Conservation (phyloP, 2,329 filamentous ascomycete species). For the Didymella pomorum region DNA sequence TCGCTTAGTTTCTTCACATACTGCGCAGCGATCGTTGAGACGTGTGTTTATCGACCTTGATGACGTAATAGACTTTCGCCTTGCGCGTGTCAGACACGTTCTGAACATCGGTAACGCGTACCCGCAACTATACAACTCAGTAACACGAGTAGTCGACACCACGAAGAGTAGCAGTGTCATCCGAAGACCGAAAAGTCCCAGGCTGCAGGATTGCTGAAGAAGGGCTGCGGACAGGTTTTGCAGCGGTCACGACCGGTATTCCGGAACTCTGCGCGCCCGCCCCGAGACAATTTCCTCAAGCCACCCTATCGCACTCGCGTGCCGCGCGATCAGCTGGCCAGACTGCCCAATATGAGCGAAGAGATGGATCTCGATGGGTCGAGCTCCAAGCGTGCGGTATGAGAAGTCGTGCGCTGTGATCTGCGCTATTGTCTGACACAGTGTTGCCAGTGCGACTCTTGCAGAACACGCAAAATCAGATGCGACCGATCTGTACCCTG, state of each 20-base stretch:
- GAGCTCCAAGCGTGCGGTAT: constrained; percentile 44
- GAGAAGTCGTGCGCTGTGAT: constrained; percentile 1
- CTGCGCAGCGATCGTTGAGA: not conserved
- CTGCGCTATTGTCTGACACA: not conserved
- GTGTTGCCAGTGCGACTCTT: constrained; percentile 44
- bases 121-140: not conserved
- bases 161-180: not conserved
- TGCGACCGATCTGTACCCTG: constrained; percentile 47
- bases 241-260: not conserved
- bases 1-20: not conserved
- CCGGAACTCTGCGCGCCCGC: constrained; percentile 6
- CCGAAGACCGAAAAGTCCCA: not conserved
- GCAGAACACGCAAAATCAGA: constrained; percentile 47
- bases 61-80: constrained; percentile 12
- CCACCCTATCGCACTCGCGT: constrained; percentile 26
- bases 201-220: not conserved
- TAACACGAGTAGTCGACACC: not conserved
- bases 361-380: constrained; percentile 45
- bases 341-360: constrained; percentile 39
- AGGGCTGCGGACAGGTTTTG: not conserved
- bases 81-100: not conserved
- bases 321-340: constrained; percentile 22
- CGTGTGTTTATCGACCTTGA: not conserved
- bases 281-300: not conserved
- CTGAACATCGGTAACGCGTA: not conserved